Evolutionary conservation across 2,329 filamentous ascomycete species (phyloP), one percentile per base, ranked within the genome.

Genomic region (Microthyrium microscopicum): DNA sequence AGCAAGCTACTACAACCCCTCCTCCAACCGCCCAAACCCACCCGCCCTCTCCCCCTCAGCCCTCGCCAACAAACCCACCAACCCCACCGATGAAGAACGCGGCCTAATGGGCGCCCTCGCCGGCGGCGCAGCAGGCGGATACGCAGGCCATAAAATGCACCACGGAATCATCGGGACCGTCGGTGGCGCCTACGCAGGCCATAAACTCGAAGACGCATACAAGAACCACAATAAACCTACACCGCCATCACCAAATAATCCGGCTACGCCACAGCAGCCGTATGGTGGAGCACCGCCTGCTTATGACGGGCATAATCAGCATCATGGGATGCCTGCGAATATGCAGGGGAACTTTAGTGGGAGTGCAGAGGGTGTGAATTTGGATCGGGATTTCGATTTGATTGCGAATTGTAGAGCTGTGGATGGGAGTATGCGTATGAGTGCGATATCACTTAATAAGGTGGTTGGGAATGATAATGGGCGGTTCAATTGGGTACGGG

Each of bases 121-220:
- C 8, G 34, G 34, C 13, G 34, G 25, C 26, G 28, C 34, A 16
- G 34, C 34, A 18, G 34, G 34, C 29, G 11, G 3, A 16, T 35
- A 35, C 22, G 20, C 20, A 31, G 34, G 34, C 21, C 34, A 36
- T 12, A 36, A 36, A 15, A 29, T 36, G 20, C 19, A 36, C 26
- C 34, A 36, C 17, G 34, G 34, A n/a, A 6, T 36, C 3, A 21
- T 36, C 26, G 34, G 34, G 9, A 26, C 34, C 5, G 11, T 36
- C 5, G 34, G 34, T 12, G 34, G 34, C 9, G 34, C 34, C 11
- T 36, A 36, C 20, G 34, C 30, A 7, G 35, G 29, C 22, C 35
- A 37, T 18, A 33, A 37, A 17, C 35, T 33, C 9, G 35, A 37
- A 24, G 29, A 32, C n/a, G 20, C 22, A 26, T 37, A 27, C 30